Evolutionary conservation across 2,329 filamentous ascomycete genomes (phyloP), one percentile per base, ranked within the genome.

Genomic region (Stachybotrys elegans): DNA sequence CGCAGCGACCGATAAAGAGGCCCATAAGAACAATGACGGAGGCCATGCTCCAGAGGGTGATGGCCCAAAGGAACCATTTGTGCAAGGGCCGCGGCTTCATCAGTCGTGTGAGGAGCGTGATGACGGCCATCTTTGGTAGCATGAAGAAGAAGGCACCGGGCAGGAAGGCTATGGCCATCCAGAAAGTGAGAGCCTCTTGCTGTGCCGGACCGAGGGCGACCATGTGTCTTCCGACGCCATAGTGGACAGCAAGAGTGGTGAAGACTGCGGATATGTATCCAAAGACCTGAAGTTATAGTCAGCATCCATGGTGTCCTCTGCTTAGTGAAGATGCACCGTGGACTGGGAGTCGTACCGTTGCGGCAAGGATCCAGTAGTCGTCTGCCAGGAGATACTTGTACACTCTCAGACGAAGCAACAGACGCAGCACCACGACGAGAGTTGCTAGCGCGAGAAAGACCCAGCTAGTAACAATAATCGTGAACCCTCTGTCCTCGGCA

Each of bases 61-160:
- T 43, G 1, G 35, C 27, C 57, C 58, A 62, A 5, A 62, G 48
- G n/a, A 55, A 48, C 9, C 34, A 39, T 1, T 25, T 43, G 44
- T 60, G 57, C 6, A 14, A 6, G 7, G 43, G 44, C 17, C 45
- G 46, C 9, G 58, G 58, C 35, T 54, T 52, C 40, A 62, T 22
- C 2, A 62, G 51, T 12, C 55, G 49, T 5, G 45, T 49, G 1
- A 62, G 49, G 2, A 62, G 53, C 5, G 46, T 42, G 7, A 59
- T 46, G 31, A 56, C 57, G 14, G 57, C 59, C 5, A 62, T 45
- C 40, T 62, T 62, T 2, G 58, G 58, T 3, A 62, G 17, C 3
- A 50, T 51, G 29, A 59, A 56, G 6, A 57, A 51, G 17, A 57
- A 27, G 29, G 59, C 49, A 12, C 57, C 57, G 2, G 57, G 57